phyloP scores from a whole-genome alignment of 768 basidiomycete species.

The Kwoniella sp. region DNA sequence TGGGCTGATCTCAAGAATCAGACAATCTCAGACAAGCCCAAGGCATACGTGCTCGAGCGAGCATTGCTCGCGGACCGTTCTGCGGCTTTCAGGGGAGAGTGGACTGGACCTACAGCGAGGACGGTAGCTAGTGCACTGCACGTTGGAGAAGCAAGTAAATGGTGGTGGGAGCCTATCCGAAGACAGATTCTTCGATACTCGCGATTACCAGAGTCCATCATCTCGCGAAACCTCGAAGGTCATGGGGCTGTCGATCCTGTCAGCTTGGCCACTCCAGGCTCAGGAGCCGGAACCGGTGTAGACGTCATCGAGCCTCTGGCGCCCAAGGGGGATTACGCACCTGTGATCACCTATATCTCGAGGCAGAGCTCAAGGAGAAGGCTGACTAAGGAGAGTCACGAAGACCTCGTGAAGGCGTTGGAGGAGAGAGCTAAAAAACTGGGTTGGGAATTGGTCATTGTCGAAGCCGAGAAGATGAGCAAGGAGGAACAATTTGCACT shows the following conservation, averaged over 20 bases:
- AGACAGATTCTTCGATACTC: constrained; percentile 70
- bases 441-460: constrained; percentile 66
- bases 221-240: constrained; percentile 49
- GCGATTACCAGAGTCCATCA: constrained; percentile 58
- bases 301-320: constrained; percentile 27
- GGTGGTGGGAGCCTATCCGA: constrained; percentile 80
- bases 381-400: constrained; percentile 75
- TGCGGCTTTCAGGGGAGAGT: constrained; percentile 69
- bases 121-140: constrained; percentile 69
- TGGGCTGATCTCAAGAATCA: constrained; percentile 67
- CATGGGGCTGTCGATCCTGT: constrained; percentile 50
- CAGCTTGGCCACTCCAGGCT: not conserved
- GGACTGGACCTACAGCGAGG: constrained; percentile 68
- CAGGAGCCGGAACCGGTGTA: constrained; percentile 8
- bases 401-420: constrained; percentile 72
- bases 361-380: constrained; percentile 78
- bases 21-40: constrained; percentile 38
- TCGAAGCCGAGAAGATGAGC: constrained; percentile 54
- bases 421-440: constrained; percentile 67
- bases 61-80: constrained; percentile 74
- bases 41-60: constrained; percentile 71
- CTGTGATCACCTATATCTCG: constrained; percentile 89
- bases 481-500: constrained; percentile 56
- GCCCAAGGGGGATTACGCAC: constrained; percentile 56
- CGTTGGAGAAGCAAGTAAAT: constrained; percentile 59